phyloP scores from a whole-genome alignment of 352 stramenopile genomes.

The Globisporangium abappressorium region DNA sequence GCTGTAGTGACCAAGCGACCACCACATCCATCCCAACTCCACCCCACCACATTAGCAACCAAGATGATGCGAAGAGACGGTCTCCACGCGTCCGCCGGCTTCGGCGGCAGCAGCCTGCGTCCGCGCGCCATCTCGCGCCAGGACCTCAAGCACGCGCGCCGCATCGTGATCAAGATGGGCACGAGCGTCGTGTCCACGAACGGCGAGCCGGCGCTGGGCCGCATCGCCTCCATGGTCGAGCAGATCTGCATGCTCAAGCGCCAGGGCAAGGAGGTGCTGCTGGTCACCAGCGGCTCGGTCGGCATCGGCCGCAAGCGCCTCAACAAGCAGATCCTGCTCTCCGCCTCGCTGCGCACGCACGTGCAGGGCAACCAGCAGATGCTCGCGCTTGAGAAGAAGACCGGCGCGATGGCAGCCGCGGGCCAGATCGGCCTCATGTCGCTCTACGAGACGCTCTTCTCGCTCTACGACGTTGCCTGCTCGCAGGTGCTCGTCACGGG shows the following conservation, averaged over 20 bases:
- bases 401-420: slow-evolving; percentile 86
- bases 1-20: background rate
- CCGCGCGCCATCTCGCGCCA: slow-evolving; percentile 56
- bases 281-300: slow-evolving; percentile 90
- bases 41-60: slow-evolving; percentile 1
- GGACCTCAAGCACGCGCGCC: slow-evolving; percentile 75
- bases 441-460: slow-evolving; percentile 96
- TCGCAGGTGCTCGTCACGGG: slow-evolving; percentile 90
- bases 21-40: background rate
- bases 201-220: slow-evolving; percentile 89
- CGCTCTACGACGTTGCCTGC: slow-evolving; percentile 92
- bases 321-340: slow-evolving; percentile 93
- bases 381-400: slow-evolving; percentile 87
- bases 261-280: slow-evolving; percentile 86
- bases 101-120: too few species aligned
- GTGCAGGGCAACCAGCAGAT: slow-evolving; percentile 89
- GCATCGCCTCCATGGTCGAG: slow-evolving; percentile 90
- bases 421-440: slow-evolving; percentile 98
- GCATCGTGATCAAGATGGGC: slow-evolving; percentile 95
- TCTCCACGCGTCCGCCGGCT: slow-evolving; percentile 43
- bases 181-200: slow-evolving; percentile 94
- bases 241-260: slow-evolving; percentile 93
- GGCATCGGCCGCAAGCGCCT: slow-evolving; percentile 92
- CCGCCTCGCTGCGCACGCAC: slow-evolving; percentile 81
- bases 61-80: slow-evolving; percentile 54